phyloP scores from a whole-genome alignment of 345 rosid species.

The Lumnitzera littorea region DNA sequence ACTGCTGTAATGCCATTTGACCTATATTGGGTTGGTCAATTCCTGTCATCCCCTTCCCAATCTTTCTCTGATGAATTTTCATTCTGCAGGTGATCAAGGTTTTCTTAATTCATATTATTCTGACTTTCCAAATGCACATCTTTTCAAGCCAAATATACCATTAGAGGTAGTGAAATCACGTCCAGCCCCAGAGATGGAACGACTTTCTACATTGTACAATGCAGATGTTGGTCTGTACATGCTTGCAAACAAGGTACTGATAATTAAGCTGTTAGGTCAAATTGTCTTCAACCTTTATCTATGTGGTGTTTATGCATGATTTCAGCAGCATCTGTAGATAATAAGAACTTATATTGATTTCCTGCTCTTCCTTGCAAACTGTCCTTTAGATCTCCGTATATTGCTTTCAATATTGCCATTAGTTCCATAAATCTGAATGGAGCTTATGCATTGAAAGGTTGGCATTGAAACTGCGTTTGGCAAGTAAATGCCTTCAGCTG shows the following conservation, averaged over 20 bases:
- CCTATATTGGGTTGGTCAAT: neutral
- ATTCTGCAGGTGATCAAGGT: slow-evolving; percentile 69
- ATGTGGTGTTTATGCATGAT: too few species aligned
- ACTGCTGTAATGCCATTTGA: neutral
- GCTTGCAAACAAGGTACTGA: slow-evolving; percentile 94
- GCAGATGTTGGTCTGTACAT: slow-evolving; percentile 98
- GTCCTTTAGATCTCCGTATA: too few species aligned
- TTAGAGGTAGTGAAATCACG: slow-evolving; percentile 46
- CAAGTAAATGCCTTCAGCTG: too few species aligned
- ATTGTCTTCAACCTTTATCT: neutral
- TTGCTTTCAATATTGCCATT: too few species aligned
- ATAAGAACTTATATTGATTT: too few species aligned
- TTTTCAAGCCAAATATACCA: slow-evolving; percentile 69
- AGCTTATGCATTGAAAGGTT: too few species aligned
- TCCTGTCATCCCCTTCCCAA: neutral
- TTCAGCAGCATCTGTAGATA: too few species aligned
- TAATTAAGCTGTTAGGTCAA: neutral
- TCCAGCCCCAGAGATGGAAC: slow-evolving; percentile 74
- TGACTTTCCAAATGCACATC: slow-evolving; percentile 73
- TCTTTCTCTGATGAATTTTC: neutral
- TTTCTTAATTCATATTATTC: slow-evolving; percentile 79
- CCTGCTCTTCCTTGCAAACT: too few species aligned
- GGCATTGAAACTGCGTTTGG: too few species aligned
- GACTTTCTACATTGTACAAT: slow-evolving; percentile 83
- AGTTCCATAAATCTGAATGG: too few species aligned